phyloP scores from a whole-genome alignment of 1,139 yeast genomes.

The Waltiozyma solani region DNA sequence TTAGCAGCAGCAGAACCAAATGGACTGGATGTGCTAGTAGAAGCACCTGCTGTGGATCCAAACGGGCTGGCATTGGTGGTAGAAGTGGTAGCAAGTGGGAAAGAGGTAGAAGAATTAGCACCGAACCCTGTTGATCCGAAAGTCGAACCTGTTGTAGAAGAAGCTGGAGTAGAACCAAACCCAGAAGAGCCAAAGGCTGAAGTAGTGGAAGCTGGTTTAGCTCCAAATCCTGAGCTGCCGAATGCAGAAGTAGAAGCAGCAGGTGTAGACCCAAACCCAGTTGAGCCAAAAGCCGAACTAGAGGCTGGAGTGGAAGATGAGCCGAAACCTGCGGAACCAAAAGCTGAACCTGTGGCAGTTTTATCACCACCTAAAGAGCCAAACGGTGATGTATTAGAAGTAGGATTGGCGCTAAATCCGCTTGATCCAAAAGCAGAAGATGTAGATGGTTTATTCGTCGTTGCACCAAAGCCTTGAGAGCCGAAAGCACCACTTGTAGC shows the following conservation, averaged over 20 bases:
- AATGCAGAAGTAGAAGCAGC: no score
- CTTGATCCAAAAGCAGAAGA: slow-evolving; percentile 5
- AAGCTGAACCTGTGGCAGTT: slow-evolving; percentile 1
- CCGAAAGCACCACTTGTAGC: slow-evolving; percentile 3
- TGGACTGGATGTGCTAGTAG: slow-evolving; percentile 1
- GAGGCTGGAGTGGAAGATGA: no score
- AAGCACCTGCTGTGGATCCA: slow-evolving; percentile 8
- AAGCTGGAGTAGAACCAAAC: slow-evolving; percentile 1
- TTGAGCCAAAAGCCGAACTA: no score
- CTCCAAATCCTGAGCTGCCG: no score
- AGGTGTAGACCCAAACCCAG: no score
- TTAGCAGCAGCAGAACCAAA: slow-evolving; percentile 2
- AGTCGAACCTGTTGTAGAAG: slow-evolving; percentile 4
- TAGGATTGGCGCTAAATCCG: slow-evolving; percentile 6
- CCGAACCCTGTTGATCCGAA: slow-evolving; percentile 14
- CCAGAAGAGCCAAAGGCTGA: slow-evolving; percentile 1
- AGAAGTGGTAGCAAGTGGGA: slow-evolving; percentile 1
- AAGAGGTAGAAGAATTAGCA: slow-evolving; percentile 4
- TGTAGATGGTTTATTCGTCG: neutral
- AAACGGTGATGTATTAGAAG: no score
- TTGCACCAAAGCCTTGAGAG: slow-evolving; percentile 2
- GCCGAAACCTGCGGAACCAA: no score
- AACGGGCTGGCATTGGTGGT: slow-evolving; percentile 13
- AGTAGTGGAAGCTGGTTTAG: neutral
- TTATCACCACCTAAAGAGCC: slow-evolving; percentile 2